Base-by-base conservation (phyloP, 177 flowering plant species). In the Vitis hybrid region DNA sequence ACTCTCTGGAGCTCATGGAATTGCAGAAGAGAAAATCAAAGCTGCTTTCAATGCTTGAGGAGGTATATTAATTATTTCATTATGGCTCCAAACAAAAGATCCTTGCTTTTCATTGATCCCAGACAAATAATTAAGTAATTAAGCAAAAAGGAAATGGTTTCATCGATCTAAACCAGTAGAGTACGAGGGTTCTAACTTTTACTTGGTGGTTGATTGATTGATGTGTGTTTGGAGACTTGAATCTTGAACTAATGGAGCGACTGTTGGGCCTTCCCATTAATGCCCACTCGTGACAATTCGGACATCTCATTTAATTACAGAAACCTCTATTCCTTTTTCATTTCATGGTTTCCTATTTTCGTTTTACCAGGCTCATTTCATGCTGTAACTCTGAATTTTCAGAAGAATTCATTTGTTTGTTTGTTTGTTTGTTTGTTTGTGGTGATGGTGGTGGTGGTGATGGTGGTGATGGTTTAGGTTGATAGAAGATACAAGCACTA, bases 401-500 rank as follows among this genome's bases (percentile, higher is more conserved):
- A 60, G 48, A 8, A 52, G 50, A 59, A 30, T 59, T 7, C 56
- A 11, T 57, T 58, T 18, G 59, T 18, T 27, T 57, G 32, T 48
- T 12, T 63, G 20, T 48, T 12, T 63, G 20, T 59, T 14, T 41
- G 41, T 58, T 24, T 75, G 54, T 73, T 58, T 64, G 24, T 49
- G 58, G 65, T 64, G 60, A 58, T 14, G 46, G 46, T 41, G 46
- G 9, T 20, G 21, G 21, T 20, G 21, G 21, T 18, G 20, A 18
- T 35, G 46, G 9, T 41, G 9, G 48, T 41, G 48, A 41, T 41
- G 9, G 15, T 60, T 56, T 51, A 96, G 99, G 93, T 96, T 83
- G 98, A 92, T 59, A 83, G 86, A 74, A 92, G 95, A 79, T 94
- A 96, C 88, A 87, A 74, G 82, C 92, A 90, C 77, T 96, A 96